Percentiles rank a stretch among this genome's conserved stretches.
Evolutionary conservation across 1,284 basidiomycete species (phyloP).

Genomic region (Austroboletus niveus): DNA sequence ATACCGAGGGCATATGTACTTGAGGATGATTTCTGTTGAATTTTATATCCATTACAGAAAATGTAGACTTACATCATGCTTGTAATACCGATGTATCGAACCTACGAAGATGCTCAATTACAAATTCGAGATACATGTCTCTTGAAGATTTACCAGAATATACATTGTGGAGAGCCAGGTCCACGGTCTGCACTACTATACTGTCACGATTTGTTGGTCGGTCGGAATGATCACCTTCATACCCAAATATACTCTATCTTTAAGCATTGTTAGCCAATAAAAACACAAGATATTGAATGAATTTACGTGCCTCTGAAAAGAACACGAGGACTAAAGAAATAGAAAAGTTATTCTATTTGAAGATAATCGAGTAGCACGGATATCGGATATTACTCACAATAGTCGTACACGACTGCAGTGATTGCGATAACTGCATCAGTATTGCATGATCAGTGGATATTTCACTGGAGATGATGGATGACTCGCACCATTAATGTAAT

Average conservation of each 20-base stretch:
- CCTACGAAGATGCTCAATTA: not conserved
- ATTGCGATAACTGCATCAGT: no score
- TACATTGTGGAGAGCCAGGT: not conserved
- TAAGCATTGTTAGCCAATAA: not conserved
- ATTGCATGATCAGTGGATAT: no score
- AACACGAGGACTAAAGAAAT: no score
- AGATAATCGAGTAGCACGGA: no score
- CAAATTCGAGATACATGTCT: not conserved
- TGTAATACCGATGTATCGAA: not conserved
- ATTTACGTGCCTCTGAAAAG: no score
- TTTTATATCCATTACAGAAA: not conserved
- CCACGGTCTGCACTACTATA: not conserved
- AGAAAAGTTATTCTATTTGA: no score
- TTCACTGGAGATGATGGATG: no score
- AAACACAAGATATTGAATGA: no score
- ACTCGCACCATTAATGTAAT: no score
- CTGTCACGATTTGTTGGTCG: not conserved
- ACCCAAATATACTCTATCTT: not conserved
- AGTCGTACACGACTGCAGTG: no score
- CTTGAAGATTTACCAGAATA: not conserved
- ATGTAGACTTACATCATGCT: not conserved
- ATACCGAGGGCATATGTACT: not conserved
- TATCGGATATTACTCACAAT: no score
- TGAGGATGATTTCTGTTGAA: not conserved
- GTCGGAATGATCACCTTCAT: not conserved